These are phyloP conservation scores for Peronospora belbahrii DNA, from an alignment of 352 stramenopile species.

Conservation along the genomic window DNA sequence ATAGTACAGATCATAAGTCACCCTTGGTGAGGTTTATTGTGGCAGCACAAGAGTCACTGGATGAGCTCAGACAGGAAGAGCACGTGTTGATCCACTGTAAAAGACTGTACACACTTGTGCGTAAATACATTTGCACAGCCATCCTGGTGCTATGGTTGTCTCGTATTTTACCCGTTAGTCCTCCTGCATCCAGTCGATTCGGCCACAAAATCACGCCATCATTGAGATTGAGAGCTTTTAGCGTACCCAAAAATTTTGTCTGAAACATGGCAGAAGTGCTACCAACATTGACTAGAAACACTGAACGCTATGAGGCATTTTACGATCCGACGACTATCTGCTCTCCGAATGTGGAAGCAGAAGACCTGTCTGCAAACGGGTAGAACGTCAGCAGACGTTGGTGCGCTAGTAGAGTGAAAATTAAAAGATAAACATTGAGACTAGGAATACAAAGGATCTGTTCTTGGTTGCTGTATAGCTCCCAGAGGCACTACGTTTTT, in stretches of 20 bases:
- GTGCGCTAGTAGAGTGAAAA: conserved; percentile 2
- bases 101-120: too few relatives aligned
- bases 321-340: conserved; percentile 82
- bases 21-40: too few relatives aligned
- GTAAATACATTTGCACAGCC: too few relatives aligned
- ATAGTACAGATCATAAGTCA: too few relatives aligned
- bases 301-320: too few relatives aligned
- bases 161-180: too few relatives aligned
- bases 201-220: conserved; percentile 53
- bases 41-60: too few relatives aligned
- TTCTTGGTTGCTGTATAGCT: conserved; percentile 23
- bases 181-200: conserved; percentile 53
- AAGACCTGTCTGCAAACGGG: background rate
- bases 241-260: too few relatives aligned
- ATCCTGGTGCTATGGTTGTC: too few relatives aligned
- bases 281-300: conserved; percentile 22
- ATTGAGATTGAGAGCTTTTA: too few relatives aligned
- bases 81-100: too few relatives aligned
- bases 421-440: background rate
- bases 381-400: conserved; percentile 2
- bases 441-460: conserved; percentile 1
- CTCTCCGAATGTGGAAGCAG: conserved; percentile 38
- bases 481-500: conserved; percentile 65
- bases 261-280: conserved; percentile 69
- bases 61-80: too few relatives aligned